Conservation (phyloP, 306 rosid species). For the Vicia villosa region DNA sequence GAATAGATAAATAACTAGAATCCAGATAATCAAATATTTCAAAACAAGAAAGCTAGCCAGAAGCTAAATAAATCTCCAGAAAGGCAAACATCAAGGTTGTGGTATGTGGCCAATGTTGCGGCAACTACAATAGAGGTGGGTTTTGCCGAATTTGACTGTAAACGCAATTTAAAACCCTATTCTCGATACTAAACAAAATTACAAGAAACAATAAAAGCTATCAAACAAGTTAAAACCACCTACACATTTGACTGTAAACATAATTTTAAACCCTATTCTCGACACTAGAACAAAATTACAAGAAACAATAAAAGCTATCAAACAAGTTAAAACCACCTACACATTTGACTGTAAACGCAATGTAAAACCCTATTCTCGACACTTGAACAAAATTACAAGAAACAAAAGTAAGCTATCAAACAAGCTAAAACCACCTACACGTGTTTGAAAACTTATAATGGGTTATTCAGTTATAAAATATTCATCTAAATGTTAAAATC, state of each 20-base stretch:
- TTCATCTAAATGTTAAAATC: neutral
- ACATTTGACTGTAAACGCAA: no score
- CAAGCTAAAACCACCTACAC: no score
- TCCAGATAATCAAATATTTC: slow-evolving; percentile 7
- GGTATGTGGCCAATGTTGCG: no score
- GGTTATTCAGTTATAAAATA: neutral
- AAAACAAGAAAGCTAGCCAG: slow-evolving; percentile 28
- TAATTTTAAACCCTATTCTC: neutral
- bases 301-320: neutral
- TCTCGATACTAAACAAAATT: neutral
- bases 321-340: neutral
- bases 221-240: neutral
- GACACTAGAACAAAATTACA: no score
- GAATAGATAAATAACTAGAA: slow-evolving; percentile 30
- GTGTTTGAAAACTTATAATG: neutral
- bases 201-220: neutral
- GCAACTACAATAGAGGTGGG: no score
- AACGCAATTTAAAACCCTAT: no score
- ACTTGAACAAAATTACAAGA: no score
- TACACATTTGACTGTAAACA: neutral
- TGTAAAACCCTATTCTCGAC: no score
- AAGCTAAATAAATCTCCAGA: slow-evolving; percentile 24
- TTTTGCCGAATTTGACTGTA: no score
- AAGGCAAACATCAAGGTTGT: neutral
- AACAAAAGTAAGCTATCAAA: no score